Conservation (phyloP, 352 stramenopile genomes). For the Sclerospora graminicola region DNA sequence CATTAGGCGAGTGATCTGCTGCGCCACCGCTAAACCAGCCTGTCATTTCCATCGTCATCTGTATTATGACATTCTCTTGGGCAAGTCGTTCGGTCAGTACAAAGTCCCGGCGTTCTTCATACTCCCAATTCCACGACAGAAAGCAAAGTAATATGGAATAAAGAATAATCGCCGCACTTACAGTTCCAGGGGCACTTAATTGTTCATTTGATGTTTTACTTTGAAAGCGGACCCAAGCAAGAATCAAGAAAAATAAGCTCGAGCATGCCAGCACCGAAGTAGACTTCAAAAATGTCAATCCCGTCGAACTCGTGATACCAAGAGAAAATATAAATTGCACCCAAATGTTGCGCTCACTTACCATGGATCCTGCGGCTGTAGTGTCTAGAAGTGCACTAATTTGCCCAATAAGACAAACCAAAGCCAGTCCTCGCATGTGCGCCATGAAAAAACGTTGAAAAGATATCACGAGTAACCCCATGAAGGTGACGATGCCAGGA, state of each 20-base stretch:
- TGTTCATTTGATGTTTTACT: conserved; percentile 18
- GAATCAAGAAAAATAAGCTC: conserved; percentile 71
- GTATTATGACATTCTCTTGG: conserved; percentile 79
- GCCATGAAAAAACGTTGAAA: conserved; percentile 54
- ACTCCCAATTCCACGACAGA: conserved; percentile 83
- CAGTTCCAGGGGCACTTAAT: conserved; percentile 54
- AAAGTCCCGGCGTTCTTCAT: conserved; percentile 80
- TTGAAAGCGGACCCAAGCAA: conserved; percentile 56
- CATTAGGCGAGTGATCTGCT: conserved; percentile 37
- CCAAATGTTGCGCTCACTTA: conserved; percentile 78
- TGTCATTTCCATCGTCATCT: conserved; percentile 86
- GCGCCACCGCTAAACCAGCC: conserved; percentile 77
- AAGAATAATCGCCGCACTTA: conserved; percentile 57
- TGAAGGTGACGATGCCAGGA: conserved; percentile 62
- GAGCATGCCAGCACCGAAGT: conserved; percentile 41
- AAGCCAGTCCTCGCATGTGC: conserved; percentile 32
- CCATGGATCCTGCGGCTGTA: conserved; percentile 53
- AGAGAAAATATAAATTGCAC: conserved; percentile 83
- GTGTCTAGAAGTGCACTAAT: conserved; percentile 67
- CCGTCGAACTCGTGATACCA: conserved; percentile 73
- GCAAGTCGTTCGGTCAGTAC: conserved; percentile 70
- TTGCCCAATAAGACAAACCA: conserved; percentile 65
- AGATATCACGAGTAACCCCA: conserved; percentile 57
- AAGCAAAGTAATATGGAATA: conserved; percentile 77
- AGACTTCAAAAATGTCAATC: conserved; percentile 62